Evolutionary conservation across 2,329 filamentous ascomycete species (phyloP), one percentile per base, ranked within the genome.

Genomic region (Aureobasidium sp.): DNA sequence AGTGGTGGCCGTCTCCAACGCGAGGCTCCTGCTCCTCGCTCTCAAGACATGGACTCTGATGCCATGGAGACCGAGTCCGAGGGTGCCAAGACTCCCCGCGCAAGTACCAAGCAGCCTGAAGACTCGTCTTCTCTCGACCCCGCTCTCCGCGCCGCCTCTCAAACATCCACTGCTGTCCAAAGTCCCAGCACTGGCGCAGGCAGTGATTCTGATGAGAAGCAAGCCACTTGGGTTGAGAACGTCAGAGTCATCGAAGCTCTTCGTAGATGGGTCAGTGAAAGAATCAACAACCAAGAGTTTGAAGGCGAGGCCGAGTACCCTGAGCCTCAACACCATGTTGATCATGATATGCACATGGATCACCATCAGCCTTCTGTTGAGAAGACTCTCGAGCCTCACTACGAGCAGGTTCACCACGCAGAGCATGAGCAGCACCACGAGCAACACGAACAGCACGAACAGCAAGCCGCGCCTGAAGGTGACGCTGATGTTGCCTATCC

Each of bases 201-300:
- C 17, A 65, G 63, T 51, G 62, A 67, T 47, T 77, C 79, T 40
- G 78, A 80, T 63, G 73, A 74, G 65, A 69, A 68, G 25, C 79
- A 82, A 63, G 78, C 81, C 64, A 72, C 72, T 5, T 86, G 83
- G 84, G 79, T 86, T 10, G 81, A 84, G 69, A 84, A 85, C 71
- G 82, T 84, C 59, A 81, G 84, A n/a, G 77, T 83, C 10, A 81
- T 86, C 31, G 83, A 86, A 71, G 77, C 78, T 54, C 75, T 86
- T 37, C 77, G 83, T 45, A 77, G 78, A 21, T 81, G 81, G 70
- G 78, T 86, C 65, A 78, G 79, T 60, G 77, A 81, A 51, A 75
- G 80, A 57, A 73, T 86, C 23, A 76, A 81, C 62, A 72, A 74
- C 42, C 79, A 78, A 37, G 80, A 84, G 37, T 84, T 73, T 60